Percentiles rank a stretch among this genome's conserved stretches.
phyloP scores from a whole-genome alignment of 2,329 filamentous ascomycete species.

The Pseudogymnoascus verrucosus region DNA sequence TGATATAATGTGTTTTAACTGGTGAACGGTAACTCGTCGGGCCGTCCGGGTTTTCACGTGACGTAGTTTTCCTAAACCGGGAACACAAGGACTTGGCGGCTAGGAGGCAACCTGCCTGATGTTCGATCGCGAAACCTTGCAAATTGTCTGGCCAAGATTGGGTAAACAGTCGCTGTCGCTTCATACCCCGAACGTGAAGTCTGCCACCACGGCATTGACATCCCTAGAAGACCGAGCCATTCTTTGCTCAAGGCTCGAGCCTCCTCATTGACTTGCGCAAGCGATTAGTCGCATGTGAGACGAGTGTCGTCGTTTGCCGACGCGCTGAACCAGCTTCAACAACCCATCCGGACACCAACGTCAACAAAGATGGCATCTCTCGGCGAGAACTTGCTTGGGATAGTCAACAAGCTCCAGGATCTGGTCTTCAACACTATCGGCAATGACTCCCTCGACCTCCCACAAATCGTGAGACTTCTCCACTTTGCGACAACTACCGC shows the following conservation, averaged over 20 bases:
- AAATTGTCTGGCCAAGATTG: slow-evolving; percentile 8
- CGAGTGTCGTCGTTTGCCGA: slow-evolving; percentile 4
- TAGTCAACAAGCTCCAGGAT: slow-evolving; percentile 97
- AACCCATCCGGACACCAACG: background rate
- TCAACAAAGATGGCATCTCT: slow-evolving; percentile 69
- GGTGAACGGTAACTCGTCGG: background rate
- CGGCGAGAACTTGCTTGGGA: slow-evolving; percentile 88
- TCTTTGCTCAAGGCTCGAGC: slow-evolving; percentile 3
- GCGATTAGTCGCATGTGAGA: slow-evolving; percentile 9
- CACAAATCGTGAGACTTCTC: slow-evolving; percentile 73
- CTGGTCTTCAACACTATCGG: slow-evolving; percentile 99
- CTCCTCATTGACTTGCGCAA: background rate
- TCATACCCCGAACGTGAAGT: slow-evolving; percentile 1
- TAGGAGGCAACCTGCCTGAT: slow-evolving; percentile 1
- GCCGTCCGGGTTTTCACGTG: background rate
- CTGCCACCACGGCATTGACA: slow-evolving; percentile 6
- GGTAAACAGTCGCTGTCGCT: slow-evolving; percentile 4
- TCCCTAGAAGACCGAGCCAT: background rate
- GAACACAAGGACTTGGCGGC: slow-evolving; percentile 8
- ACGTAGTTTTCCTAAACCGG: background rate
- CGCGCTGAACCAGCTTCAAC: slow-evolving; percentile 9
- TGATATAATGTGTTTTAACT: background rate
- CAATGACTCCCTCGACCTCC: slow-evolving; percentile 93
- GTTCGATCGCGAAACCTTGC: slow-evolving; percentile 9
- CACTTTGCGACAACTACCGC: background rate